A percentile compares a stretch with the other conserved stretches of the same genome.
These are phyloP conservation scores for Talaromyces sp. DNA, from an alignment of 2,329 filamentous ascomycete species.

Conservation along the genomic window DNA sequence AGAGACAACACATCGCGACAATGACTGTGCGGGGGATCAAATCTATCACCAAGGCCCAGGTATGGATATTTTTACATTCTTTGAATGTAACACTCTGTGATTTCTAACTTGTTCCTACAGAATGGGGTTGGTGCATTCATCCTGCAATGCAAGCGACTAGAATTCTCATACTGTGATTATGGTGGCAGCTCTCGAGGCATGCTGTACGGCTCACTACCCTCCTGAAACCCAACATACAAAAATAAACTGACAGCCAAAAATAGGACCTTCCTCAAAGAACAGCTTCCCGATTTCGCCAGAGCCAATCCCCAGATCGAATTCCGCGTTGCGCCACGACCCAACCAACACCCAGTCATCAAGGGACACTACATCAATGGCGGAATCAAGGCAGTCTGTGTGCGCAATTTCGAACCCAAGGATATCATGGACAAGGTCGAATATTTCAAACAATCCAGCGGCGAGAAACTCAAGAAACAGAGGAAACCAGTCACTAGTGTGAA, in stretches of 20 bases:
- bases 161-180: conserved; percentile 97
- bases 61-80: conserved; percentile 29
- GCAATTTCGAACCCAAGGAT: conserved; percentile 75
- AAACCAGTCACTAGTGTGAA: conserved; percentile 59
- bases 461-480: conserved; percentile 49
- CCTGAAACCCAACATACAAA: background rate
- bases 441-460: conserved; percentile 44
- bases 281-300: conserved; percentile 72
- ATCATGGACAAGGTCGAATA: conserved; percentile 70
- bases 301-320: conserved; percentile 87
- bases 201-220: conserved; percentile 59
- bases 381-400: conserved; percentile 80
- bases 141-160: conserved; percentile 90
- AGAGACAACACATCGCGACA: conserved; percentile 14
- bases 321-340: conserved; percentile 81
- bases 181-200: conserved; percentile 90
- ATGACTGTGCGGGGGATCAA: conserved; percentile 48
- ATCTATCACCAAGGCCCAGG: conserved; percentile 53
- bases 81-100: conserved; percentile 11
- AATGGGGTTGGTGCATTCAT: conserved; percentile 97
- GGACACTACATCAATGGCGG: conserved; percentile 91
- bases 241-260: background rate
- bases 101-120: conserved; percentile 42
- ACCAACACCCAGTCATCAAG: conserved; percentile 81
- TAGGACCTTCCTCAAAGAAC: conserved; percentile 75